phyloP scores from a whole-genome alignment of 2,329 filamentous ascomycete species.

The Zalaria obscura region DNA sequence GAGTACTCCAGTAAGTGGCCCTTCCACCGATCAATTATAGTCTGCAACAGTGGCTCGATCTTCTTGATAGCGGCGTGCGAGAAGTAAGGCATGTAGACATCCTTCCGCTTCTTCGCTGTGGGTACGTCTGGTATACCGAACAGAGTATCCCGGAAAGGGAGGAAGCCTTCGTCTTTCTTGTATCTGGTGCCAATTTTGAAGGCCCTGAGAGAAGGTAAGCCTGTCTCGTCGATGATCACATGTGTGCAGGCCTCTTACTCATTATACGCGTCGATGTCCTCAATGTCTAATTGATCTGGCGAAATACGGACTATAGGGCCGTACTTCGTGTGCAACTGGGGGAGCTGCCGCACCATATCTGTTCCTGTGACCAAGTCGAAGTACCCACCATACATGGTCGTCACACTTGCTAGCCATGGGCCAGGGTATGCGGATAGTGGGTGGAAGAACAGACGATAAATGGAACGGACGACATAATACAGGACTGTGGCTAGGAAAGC shows the following conservation, averaged over 20 bases:
- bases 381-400: not conserved
- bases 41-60: not conserved
- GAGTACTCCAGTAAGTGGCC: not conserved
- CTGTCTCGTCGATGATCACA: not conserved
- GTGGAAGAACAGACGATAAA: slow-evolving; percentile 3
- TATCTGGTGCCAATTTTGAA: not conserved
- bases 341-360: not conserved
- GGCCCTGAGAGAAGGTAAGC: not conserved
- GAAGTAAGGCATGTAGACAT: not conserved
- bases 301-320: not conserved
- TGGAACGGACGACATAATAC: not conserved
- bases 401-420: not conserved
- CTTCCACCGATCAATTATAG: not conserved
- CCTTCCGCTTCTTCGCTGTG: not conserved
- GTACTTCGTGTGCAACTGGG: not conserved
- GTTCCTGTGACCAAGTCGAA: not conserved
- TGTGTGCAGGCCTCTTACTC: not conserved
- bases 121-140: not conserved
- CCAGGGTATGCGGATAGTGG: slow-evolving; percentile 4
- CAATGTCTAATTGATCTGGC: not conserved
- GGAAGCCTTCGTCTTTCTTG: not conserved
- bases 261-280: not conserved
- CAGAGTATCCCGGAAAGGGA: not conserved
- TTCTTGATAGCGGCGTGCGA: not conserved
- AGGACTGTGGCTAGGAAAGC: no score